phyloP scores from a whole-genome alignment of 768 basidiomycete species.

The Lentinula lateritia region DNA sequence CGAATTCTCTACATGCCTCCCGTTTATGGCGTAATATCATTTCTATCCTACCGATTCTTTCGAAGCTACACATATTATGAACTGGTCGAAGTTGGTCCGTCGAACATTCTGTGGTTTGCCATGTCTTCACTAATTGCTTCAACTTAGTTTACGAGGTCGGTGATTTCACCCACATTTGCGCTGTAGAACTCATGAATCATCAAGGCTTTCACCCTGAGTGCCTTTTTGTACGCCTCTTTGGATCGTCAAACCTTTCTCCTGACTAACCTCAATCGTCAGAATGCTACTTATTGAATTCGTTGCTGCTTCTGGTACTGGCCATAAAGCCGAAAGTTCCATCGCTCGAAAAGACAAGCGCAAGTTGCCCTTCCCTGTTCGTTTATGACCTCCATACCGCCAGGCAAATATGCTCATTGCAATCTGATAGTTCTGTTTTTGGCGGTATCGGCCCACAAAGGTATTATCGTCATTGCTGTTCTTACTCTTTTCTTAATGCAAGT shows the following conservation, averaged over 20 bases:
- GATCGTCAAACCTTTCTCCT: background rate
- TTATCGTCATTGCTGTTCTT: background rate
- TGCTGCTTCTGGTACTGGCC: slow-evolving; percentile 58
- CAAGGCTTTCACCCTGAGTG: slow-evolving; percentile 77
- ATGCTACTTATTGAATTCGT: slow-evolving; percentile 83
- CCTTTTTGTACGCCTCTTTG: slow-evolving; percentile 62
- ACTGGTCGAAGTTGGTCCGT: slow-evolving; percentile 44
- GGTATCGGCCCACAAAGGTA: slow-evolving; percentile 79
- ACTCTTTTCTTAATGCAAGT: slow-evolving; percentile 31
- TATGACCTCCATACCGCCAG: background rate
- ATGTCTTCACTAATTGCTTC: slow-evolving; percentile 19
- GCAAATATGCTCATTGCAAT: background rate
- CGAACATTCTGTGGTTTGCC: background rate
- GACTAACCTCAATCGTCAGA: slow-evolving; percentile 26
- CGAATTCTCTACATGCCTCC: slow-evolving; percentile 83
- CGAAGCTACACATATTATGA: slow-evolving; percentile 66
- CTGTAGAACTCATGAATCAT: background rate
- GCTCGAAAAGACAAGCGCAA: slow-evolving; percentile 72
- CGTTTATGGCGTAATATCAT: slow-evolving; percentile 77
- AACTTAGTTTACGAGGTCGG: slow-evolving; percentile 62
- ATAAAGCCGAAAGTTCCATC: slow-evolving; percentile 62
- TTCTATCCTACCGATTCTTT: slow-evolving; percentile 83
- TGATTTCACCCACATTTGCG: background rate
- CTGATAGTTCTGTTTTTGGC: slow-evolving; percentile 70
- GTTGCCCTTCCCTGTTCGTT: slow-evolving; percentile 58